Conservation (phyloP, 345 rosid species). For the Linum tenue region DNA sequence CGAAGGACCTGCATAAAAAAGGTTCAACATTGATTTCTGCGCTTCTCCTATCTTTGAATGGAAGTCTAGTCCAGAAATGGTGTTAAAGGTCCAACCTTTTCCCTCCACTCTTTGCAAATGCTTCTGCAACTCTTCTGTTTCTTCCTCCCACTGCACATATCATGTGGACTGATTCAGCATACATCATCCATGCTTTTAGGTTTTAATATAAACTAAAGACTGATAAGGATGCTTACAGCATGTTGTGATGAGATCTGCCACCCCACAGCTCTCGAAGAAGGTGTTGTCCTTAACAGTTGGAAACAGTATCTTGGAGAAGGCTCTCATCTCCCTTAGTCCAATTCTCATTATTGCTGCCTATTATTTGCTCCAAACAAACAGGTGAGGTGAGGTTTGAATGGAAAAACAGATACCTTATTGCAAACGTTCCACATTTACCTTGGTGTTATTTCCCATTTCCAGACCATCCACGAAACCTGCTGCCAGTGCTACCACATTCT, state of each 20-base stretch:
- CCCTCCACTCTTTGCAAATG: conserved; percentile 73
- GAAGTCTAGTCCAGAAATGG: background rate
- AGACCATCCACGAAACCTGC: conserved; percentile 94
- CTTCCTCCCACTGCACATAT: conserved; percentile 65
- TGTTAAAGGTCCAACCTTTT: conserved; percentile 42
- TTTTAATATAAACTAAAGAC: background rate
- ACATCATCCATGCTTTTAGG: background rate
- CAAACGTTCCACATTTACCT: conserved; percentile 34
- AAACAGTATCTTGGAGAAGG: conserved; percentile 71
- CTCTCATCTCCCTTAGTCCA: conserved; percentile 90
- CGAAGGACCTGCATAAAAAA: conserved; percentile 59
- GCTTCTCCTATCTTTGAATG: background rate
- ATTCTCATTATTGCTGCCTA: conserved; percentile 98
- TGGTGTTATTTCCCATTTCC: conserved; percentile 94
- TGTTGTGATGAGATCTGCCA: conserved; percentile 88
- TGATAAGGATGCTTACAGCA: conserved; percentile 51
- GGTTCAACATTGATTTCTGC: background rate
- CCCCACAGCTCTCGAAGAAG: conserved; percentile 94
- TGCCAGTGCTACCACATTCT: conserved; percentile 91
- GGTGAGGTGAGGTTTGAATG: background rate
- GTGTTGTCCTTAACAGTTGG: conserved; percentile 77
- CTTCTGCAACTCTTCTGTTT: conserved; percentile 86
- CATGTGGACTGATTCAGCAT: conserved; percentile 7
- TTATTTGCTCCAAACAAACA: conserved; percentile 5
- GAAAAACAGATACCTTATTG: background rate